Conservation (phyloP, 495 filamentous ascomycete genomes). For the Penicillium antarcticum region DNA sequence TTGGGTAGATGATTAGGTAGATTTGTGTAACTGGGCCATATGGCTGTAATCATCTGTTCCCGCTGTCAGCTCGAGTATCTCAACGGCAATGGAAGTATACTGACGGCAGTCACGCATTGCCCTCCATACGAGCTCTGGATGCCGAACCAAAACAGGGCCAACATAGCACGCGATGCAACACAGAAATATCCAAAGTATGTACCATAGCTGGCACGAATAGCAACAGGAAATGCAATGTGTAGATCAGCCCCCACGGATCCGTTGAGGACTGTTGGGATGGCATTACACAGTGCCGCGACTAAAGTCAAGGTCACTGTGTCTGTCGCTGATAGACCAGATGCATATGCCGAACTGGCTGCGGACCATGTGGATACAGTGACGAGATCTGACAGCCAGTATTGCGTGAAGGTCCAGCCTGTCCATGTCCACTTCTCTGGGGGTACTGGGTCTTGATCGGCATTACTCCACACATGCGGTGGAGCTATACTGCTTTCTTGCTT, state of each 20-base stretch:
- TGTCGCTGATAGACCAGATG: conserved; percentile 8
- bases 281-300: conserved; percentile 10
- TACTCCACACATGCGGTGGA: conserved; percentile 48
- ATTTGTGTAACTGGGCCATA: conserved; percentile 39
- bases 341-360: conserved; percentile 10
- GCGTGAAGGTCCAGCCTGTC: conserved; percentile 38
- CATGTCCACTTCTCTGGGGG: conserved; percentile 48
- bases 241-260: conserved; percentile 46
- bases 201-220: conserved; percentile 41
- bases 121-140: conserved; percentile 17
- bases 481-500: conserved; percentile 48
- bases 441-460: conserved; percentile 43
- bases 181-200: conserved; percentile 52
- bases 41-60: conserved; percentile 21
- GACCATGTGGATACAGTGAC: conserved; percentile 16
- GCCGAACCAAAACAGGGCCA: conserved; percentile 45
- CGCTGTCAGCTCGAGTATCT: too few species aligned
- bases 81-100: too few species aligned
- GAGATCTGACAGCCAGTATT: conserved; percentile 27
- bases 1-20: conserved; percentile 48
- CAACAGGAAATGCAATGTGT: conserved; percentile 45
- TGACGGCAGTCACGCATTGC: conserved; percentile 7
- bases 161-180: conserved; percentile 38
- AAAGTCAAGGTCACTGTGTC: conserved; percentile 11
- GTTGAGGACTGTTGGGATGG: conserved; percentile 36